phyloP scores from a whole-genome alignment of 176 grass and related monocot species.

The Lolium rigidum region DNA sequence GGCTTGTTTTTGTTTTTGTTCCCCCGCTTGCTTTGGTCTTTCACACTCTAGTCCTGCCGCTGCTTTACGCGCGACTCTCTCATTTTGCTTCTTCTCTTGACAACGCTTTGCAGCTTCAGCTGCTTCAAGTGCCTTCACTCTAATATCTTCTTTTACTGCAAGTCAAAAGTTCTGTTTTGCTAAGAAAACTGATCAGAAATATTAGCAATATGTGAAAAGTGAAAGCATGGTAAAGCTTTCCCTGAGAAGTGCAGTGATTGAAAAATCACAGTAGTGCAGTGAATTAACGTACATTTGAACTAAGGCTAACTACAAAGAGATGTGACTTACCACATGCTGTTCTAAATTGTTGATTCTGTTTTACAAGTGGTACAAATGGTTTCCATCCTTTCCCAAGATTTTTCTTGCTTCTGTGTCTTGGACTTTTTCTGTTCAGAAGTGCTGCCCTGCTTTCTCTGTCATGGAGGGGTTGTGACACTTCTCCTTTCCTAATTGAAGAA shows the following conservation, averaged over 20 bases:
- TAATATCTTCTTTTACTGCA: conserved; percentile 72
- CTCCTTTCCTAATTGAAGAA: conserved; percentile 47
- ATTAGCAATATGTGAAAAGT: conserved; percentile 13
- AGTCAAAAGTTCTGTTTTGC: conserved; percentile 15
- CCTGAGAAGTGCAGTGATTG: not conserved
- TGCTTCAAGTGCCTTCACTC: conserved; percentile 70
- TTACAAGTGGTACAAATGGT: conserved; percentile 67
- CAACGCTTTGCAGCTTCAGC: conserved; percentile 64
- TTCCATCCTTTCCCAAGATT: conserved; percentile 49
- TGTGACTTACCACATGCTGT: conserved; percentile 48
- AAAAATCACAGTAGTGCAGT: not conserved
- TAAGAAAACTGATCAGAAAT: not conserved
- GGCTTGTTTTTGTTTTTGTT: conserved; percentile 56
- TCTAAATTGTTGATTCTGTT: conserved; percentile 53
- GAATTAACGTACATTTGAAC: not conserved
- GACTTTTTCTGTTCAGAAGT: conserved; percentile 38
- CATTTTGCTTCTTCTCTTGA: conserved; percentile 68
- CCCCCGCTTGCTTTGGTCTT: conserved; percentile 61
- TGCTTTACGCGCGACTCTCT: conserved; percentile 61
- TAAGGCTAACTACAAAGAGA: not conserved
- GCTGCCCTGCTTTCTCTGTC: conserved; percentile 46
- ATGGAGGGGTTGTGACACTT: conserved; percentile 37
- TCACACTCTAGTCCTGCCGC: conserved; percentile 54
- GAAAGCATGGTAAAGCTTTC: not conserved
- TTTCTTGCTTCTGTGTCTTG: conserved; percentile 36